A percentile compares a stretch with the other conserved stretches of the same genome.
phyloP scores from a whole-genome alignment of 1,284 basidiomycete genomes.

The Trametes hirsuta region DNA sequence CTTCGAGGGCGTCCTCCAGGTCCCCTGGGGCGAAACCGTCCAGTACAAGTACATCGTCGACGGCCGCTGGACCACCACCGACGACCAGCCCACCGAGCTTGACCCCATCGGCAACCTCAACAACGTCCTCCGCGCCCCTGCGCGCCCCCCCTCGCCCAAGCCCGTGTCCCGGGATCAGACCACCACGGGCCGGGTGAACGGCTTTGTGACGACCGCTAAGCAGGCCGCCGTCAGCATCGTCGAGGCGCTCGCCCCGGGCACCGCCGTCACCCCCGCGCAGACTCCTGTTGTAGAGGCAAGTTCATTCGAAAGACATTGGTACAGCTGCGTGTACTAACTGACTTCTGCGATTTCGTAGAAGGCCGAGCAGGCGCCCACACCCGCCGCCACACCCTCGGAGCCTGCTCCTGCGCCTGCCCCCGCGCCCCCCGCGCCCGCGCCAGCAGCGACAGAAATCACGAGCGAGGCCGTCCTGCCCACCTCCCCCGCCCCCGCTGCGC shows the following conservation, averaged over 20 bases:
- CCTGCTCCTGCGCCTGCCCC: conserved; percentile 2
- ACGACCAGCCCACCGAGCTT: conserved; percentile 60
- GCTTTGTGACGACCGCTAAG: conserved; percentile 27
- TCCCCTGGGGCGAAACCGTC: conserved; percentile 69
- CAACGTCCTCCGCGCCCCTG: conserved; percentile 68
- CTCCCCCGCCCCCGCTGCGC: conserved; percentile 15
- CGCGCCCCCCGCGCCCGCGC: conserved; percentile 7
- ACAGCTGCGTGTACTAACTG: not conserved
- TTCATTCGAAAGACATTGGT: not conserved
- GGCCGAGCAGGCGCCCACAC: not conserved
- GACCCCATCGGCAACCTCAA: conserved; percentile 72
- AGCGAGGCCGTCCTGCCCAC: conserved; percentile 20
- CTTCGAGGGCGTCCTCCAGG: conserved; percentile 56
- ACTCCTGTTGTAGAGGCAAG: conserved; percentile 22
- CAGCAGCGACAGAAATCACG: conserved; percentile 1
- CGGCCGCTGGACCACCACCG: conserved; percentile 63
- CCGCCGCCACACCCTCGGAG: not conserved
- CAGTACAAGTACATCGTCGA: conserved; percentile 83
- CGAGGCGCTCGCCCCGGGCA: conserved; percentile 33
- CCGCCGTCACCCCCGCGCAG: conserved; percentile 21
- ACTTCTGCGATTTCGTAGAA: not conserved
- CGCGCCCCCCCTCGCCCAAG: conserved; percentile 43
- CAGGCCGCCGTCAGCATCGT: conserved; percentile 31
- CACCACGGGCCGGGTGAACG: conserved; percentile 16
- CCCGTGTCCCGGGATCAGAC: conserved; percentile 14